Evolutionary conservation across 116 monocot genomes (phyloP), one percentile per base, ranked within the genome.

Genomic region (Iris pallida): DNA sequence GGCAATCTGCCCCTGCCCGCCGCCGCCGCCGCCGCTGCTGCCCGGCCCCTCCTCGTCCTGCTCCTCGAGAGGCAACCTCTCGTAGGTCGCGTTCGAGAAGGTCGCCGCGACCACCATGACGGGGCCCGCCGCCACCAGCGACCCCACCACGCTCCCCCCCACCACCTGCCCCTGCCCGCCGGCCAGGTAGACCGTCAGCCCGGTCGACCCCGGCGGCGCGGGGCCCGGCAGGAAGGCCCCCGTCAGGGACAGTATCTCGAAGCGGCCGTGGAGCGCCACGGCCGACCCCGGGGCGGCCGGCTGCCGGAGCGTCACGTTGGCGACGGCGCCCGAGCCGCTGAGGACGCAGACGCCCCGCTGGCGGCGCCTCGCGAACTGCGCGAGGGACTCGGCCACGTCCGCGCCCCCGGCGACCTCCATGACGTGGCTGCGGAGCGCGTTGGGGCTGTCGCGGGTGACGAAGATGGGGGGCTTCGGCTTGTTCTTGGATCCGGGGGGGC

Each of bases 381-480:
- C 86, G 64, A 90, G 76, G 71, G 68, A 75, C 5, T 86, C 86
- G 4, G 79, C 86, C 40, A 90, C 69, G 73, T 90, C 90, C 15
- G 87, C 73, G 9, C 90, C 86, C 12, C 71, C 65, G 6, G 81
- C 76, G 19, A 90, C 75, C 74, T 90, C 90, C 90, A 90, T 84
- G 57, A 90, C 84, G 75, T 90, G 83, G 79, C 76, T 77, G 47
- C 84, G 81, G 60, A 90, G 87, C 5, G 90, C 83, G 77, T 84
- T 90, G 62, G 86, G 90, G 81, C 83, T 86, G 81, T 90, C 90
- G 17, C 90, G 81, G 44, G 87, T 86, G 63, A 90, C 71, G 76
- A 90, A 84, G 69, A 90, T 79, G 14, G 90, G 87, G 18, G 90
- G 90, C 74, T 90, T 90, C 4, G 83, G 83, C 68, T 79, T 83